Evolutionary conservation across 306 rosid species (phyloP).

Genomic region (Pachyrhizus erosus): DNA sequence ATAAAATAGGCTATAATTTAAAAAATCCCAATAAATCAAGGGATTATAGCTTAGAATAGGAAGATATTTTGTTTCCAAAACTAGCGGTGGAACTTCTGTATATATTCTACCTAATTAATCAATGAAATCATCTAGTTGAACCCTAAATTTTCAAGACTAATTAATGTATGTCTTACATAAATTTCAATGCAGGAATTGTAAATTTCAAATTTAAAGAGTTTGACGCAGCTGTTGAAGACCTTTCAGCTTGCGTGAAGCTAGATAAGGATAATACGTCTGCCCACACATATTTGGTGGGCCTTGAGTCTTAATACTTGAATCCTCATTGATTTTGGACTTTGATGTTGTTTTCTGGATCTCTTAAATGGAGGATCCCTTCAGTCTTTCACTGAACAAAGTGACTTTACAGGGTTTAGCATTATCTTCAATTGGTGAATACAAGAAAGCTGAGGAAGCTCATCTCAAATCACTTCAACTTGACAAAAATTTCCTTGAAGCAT

Average conservation of each 20-base stretch:
- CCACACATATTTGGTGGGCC: constrained; percentile 79
- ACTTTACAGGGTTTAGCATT: constrained; percentile 81
- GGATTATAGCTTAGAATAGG: not conserved
- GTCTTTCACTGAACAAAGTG: constrained; percentile 45
- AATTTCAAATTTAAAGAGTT: constrained; percentile 92
- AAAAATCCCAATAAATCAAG: not conserved
- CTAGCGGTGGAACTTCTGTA: not conserved
- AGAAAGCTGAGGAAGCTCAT: constrained; percentile 86
- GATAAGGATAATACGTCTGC: constrained; percentile 84
- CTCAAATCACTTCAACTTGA: constrained; percentile 74
- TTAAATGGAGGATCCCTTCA: not conserved
- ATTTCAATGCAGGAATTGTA: constrained; percentile 75
- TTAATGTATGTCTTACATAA: not conserved
- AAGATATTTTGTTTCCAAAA: not conserved
- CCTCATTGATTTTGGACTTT: constrained; percentile 38
- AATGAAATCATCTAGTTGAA: not conserved
- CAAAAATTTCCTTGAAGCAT: constrained; percentile 83
- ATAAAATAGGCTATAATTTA: not conserved
- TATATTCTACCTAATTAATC: not conserved
- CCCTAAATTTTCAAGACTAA: not conserved
- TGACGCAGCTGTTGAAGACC: constrained; percentile 77
- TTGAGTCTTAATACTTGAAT: constrained; percentile 23
- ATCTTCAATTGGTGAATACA: constrained; percentile 84
- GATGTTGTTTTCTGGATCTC: constrained; percentile 26
- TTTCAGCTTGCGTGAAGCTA: constrained; percentile 76